Evolutionary conservation across 371 early-diverging fungal species (phyloP), one percentile per base, ranked within the genome.

Genomic region (Mucor indicus): DNA sequence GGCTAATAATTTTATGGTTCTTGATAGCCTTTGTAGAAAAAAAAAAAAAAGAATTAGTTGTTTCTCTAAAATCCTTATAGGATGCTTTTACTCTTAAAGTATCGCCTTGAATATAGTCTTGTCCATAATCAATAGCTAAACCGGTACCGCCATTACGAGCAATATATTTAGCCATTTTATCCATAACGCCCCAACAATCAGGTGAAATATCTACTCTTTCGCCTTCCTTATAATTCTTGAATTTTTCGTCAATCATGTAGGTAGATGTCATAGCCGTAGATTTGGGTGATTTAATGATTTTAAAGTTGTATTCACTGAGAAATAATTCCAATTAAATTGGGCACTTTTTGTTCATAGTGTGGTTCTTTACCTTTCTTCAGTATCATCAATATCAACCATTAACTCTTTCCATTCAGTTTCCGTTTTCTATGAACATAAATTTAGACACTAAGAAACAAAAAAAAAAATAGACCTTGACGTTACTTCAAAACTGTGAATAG

Each of bases 51-150:
- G 29, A 7, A 5, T 13, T n/a, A 41, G 15, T 24, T 16, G 11
- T 1, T 11, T 6, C 2, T 7, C 15, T 37, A 24, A 24, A 24
- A 35, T 6, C 3, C 6, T n/a, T n/a, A 21, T 13, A 15, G 33
- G 27, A 29, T 29, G 7, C 11, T 4, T 73, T 52, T 76, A 92
- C 93, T 38, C 98, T 75, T 38, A 96, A 64, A 19, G 91, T 90
- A 44, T 91, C 86, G 2, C 85, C 81, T 48, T 84, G 81, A 2
- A 79, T 66, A 57, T 83, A 69, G 50, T 95, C 87, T 47, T 87
- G 78, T 4, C 98, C 98, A 59, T 98, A 98, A 71, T 98, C 98
- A 37, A 95, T 71, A 10, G 90, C 62, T 31, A 96, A 60, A 0
- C 86, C 94, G n/a, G 80, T 63, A 11, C 96, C 96, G 13, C 81